phyloP scores from a whole-genome alignment of 805 yeast genomes.

The Trichomonascus vanleenenianus region DNA sequence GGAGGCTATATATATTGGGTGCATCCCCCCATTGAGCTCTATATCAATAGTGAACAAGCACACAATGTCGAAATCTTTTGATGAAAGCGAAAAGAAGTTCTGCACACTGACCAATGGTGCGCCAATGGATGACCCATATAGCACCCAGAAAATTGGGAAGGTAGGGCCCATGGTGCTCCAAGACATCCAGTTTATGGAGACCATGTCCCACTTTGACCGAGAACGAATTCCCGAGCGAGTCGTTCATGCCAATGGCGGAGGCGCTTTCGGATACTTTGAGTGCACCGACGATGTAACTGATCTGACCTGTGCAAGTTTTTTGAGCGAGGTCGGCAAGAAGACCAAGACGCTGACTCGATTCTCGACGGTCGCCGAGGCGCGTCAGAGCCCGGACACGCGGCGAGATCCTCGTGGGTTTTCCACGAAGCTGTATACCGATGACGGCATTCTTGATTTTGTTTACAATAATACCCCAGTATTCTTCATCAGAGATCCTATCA shows the following conservation, averaged over 20 bases:
- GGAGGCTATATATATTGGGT: too few relatives aligned
- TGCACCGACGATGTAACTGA: slow-evolving; percentile 51
- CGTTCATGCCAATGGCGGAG: slow-evolving; percentile 61
- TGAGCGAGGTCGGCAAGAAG: slow-evolving; percentile 68
- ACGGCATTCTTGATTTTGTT: slow-evolving; percentile 65
- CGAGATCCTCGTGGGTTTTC: slow-evolving; percentile 69
- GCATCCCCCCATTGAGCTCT: too few relatives aligned
- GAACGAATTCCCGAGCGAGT: slow-evolving; percentile 62
- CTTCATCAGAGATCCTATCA: slow-evolving; percentile 55
- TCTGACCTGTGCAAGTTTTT: slow-evolving; percentile 42
- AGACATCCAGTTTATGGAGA: slow-evolving; percentile 50
- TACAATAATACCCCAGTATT: slow-evolving; percentile 66
- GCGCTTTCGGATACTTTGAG: slow-evolving; percentile 53
- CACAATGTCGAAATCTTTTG: too few relatives aligned
- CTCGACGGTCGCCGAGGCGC: slow-evolving; percentile 65
- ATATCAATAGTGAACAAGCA: too few relatives aligned
- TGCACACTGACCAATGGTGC: slow-evolving; percentile 51
- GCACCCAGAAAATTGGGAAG: slow-evolving; percentile 45
- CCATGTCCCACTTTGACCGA: slow-evolving; percentile 52
- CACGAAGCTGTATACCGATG: slow-evolving; percentile 57
- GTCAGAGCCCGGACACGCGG: slow-evolving; percentile 56
- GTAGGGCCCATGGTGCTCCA: slow-evolving; percentile 52
- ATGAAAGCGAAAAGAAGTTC: slow-evolving; percentile 2
- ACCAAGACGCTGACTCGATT: slow-evolving; percentile 55
- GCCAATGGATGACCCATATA: slow-evolving; percentile 49